Conservation (phyloP, 805 yeast genomes). For the Sugiyamaella americana region DNA sequence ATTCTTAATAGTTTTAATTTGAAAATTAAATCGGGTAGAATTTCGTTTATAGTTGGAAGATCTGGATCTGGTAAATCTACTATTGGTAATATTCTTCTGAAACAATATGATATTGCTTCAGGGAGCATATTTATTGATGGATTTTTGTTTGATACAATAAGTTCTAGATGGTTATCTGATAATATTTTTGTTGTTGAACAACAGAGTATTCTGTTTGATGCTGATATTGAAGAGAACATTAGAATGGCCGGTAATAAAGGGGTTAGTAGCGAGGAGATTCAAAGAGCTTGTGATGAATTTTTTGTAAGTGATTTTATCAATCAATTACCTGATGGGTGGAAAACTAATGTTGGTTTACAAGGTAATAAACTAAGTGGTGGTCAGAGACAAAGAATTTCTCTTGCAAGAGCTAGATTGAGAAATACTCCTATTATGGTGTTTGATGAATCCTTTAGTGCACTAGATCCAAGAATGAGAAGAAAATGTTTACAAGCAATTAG, state of each 20-base stretch:
- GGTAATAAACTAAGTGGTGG: constrained; percentile 76
- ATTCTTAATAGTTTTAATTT: constrained; percentile 47
- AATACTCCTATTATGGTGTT: constrained; percentile 70
- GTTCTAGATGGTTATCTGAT: constrained; percentile 47
- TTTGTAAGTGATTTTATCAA: constrained; percentile 44
- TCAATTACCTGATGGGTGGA: constrained; percentile 48
- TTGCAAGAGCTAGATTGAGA: constrained; percentile 75
- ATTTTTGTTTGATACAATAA: constrained; percentile 38
- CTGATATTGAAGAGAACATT: constrained; percentile 58
- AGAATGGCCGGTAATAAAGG: constrained; percentile 39
- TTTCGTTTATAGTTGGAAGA: constrained; percentile 69
- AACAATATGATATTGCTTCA: constrained; percentile 44
- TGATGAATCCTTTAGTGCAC: constrained; percentile 83
- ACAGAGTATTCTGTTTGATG: constrained; percentile 57
- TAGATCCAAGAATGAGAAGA: constrained; percentile 51
- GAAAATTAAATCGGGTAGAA: constrained; percentile 38
- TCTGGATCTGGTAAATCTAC: constrained; percentile 97
- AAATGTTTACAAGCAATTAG: constrained; percentile 46
- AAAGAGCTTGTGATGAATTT: constrained; percentile 48
- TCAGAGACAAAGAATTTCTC: constrained; percentile 73
- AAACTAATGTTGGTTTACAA: constrained; percentile 44
- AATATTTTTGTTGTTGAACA: constrained; percentile 75
- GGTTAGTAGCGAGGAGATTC: constrained; percentile 25
- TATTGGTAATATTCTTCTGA: constrained; percentile 53
- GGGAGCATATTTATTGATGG: constrained; percentile 63